Evolutionary conservation across 495 filamentous ascomycete species (phyloP).

Genomic region (Trypethelium eluteriae): DNA sequence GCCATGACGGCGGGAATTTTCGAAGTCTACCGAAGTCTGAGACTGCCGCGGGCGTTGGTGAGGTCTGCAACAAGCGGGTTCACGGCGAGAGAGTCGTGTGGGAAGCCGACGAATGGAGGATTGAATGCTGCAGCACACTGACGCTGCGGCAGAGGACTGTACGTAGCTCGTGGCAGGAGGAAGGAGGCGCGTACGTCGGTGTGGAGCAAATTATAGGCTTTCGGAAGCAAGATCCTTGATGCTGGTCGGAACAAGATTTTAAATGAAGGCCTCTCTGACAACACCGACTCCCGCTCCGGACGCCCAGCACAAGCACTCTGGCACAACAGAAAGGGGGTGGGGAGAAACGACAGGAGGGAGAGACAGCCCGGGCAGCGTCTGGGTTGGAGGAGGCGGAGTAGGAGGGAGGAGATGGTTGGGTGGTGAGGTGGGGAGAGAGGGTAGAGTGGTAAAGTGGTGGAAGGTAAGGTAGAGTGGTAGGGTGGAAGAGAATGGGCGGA

Average conservation of each 20-base stretch:
- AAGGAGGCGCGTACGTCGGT: slow-evolving; percentile 3
- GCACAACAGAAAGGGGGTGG: background rate
- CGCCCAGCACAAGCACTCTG: background rate
- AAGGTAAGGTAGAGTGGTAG: background rate
- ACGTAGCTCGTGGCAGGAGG: background rate
- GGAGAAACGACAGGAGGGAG: slow-evolving; percentile 1
- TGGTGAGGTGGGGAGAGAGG: background rate
- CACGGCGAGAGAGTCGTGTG: background rate
- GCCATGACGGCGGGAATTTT: background rate
- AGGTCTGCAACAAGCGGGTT: background rate
- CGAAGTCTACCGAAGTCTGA: background rate
- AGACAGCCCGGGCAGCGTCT: background rate
- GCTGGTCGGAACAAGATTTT: slow-evolving; percentile 12
- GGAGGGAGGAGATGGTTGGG: background rate
- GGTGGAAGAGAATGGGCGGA: background rate
- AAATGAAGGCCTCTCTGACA: slow-evolving; percentile 11
- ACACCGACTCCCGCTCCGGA: slow-evolving; percentile 8
- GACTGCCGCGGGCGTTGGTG: background rate
- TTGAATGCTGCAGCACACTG: background rate
- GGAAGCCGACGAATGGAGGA: background rate
- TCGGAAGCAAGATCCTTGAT: slow-evolving; percentile 12
- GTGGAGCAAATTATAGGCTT: slow-evolving; percentile 13
- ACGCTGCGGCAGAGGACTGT: background rate
- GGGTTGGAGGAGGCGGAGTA: background rate
- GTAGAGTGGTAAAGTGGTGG: background rate